Base-by-base conservation (phyloP, 331 rosid species). In the Quercus phellos region DNA sequence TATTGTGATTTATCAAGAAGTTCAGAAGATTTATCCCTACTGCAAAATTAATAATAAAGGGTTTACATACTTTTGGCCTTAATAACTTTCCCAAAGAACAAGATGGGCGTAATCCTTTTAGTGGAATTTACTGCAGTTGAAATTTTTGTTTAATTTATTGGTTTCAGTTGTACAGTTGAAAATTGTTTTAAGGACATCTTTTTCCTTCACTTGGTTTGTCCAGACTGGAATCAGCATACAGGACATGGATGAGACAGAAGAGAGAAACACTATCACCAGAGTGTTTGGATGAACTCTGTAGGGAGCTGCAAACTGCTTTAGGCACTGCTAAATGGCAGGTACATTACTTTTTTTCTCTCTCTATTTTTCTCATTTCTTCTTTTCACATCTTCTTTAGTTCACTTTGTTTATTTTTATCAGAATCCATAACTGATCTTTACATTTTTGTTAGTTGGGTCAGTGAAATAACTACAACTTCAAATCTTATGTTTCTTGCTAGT, bases 261-360 rank as follows among this genome's bases (percentile, higher is more conserved):
- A 89, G 85, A 82, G 93, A 84, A 79, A 80, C 75, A 46, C 74
- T 85, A 60, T 68, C 53, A 58, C 63, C 83, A 0, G 75, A 77
- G 54, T 79, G 84, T 74, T 81, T 90, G 77, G 88, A 94, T 83
- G 92, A 86, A 85, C 88, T 87, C 34, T 80, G 89, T 74, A 87
- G 94, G 83, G 97, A 92, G 88, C 79, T 94, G 70, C 97, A 93
- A 91, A 92, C 98, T 81, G 90, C 98, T 80, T 81, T 94, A 75
- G 99, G 98, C 64, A 92, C 98, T 18, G 96, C 99, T 11, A 94
- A 94, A 85, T 94, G 99, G 99, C 98, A 94, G 99, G 99, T 94
- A 74, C 17, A 80, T 76, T 63, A 29, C 66, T 73, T 27, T 63
- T 73, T 63, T 6, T 27, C 66, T 10, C 1, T 68, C 19, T 43